Evolutionary conservation across 805 yeast genomes (phyloP).

Genomic region (Candida insectorum): DNA sequence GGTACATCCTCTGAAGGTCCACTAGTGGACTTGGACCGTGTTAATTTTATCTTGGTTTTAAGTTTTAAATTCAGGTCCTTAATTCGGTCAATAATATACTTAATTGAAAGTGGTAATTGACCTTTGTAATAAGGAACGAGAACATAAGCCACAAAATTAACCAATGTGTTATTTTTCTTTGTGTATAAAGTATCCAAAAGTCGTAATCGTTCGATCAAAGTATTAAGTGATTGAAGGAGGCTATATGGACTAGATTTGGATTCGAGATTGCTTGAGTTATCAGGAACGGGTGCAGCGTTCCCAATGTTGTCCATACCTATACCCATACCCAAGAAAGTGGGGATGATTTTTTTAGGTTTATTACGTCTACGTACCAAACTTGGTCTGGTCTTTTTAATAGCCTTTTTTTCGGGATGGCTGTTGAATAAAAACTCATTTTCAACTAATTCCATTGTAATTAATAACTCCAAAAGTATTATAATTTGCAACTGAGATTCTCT

Average conservation of each 20-base stretch:
- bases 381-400: constrained; percentile 20
- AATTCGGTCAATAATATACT: constrained; percentile 43
- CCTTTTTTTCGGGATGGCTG: neutral
- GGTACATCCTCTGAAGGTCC: neutral
- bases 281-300: too few relatives aligned
- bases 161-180: constrained; percentile 23
- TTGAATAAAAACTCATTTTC: constrained; percentile 29
- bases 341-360: constrained; percentile 28
- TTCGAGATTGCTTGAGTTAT: neutral
- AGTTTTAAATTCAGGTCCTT: constrained; percentile 44
- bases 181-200: constrained; percentile 48
- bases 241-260: constrained; percentile 18
- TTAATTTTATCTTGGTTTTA: constrained; percentile 11
- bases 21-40: constrained; percentile 1
- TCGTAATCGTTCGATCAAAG: constrained; percentile 50
- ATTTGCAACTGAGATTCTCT: constrained; percentile 58
- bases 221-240: constrained; percentile 28
- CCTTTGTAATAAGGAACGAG: constrained; percentile 52
- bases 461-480: constrained; percentile 44
- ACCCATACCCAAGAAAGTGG: constrained; percentile 43
- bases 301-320: constrained; percentile 13
- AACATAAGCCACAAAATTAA: constrained; percentile 50
- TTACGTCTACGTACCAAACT: constrained; percentile 17
- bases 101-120: constrained; percentile 45
- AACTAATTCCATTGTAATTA: constrained; percentile 31